phyloP scores from a whole-genome alignment of 2,329 filamentous ascomycete species.

The Plenodomus lindquistii region DNA sequence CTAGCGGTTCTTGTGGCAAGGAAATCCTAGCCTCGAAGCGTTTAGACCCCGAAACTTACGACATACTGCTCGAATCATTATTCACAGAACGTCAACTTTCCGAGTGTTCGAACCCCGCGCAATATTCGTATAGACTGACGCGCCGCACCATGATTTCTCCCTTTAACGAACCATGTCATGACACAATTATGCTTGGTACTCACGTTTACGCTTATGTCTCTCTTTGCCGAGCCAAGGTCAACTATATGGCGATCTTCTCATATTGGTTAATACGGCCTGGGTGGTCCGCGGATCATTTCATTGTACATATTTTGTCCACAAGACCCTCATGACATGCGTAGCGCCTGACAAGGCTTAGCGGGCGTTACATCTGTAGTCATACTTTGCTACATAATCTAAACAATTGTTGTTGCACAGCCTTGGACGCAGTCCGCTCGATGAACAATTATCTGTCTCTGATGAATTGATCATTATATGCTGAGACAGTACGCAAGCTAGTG shows the following conservation, averaged over 20 bases:
- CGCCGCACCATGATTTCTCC: constrained; percentile 7
- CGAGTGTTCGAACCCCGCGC: neutral
- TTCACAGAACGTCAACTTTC: neutral
- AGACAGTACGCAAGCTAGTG: too few species aligned
- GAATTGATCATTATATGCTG: too few species aligned
- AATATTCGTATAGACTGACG: neutral
- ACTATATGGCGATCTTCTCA: constrained; percentile 25
- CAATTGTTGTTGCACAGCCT: too few species aligned
- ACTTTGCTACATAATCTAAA: constrained; percentile 4
- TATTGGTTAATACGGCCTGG: neutral
- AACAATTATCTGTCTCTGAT: too few species aligned
- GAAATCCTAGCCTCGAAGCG: neutral
- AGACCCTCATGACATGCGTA: constrained; percentile 25
- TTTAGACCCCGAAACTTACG: neutral
- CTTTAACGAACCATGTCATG: constrained; percentile 28
- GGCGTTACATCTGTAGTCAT: constrained; percentile 30
- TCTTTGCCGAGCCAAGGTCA: neutral
- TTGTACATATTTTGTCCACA: constrained; percentile 25
- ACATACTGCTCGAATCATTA: neutral
- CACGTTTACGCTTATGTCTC: constrained; percentile 33
- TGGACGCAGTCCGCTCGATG: too few species aligned
- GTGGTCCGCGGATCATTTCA: neutral
- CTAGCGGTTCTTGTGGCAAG: neutral
- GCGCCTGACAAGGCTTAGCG: constrained; percentile 25
- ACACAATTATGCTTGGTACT: constrained; percentile 29